Evolutionary conservation across 192 early-diverging fungal species (phyloP).

Genomic region (Coemansia sp.): DNA sequence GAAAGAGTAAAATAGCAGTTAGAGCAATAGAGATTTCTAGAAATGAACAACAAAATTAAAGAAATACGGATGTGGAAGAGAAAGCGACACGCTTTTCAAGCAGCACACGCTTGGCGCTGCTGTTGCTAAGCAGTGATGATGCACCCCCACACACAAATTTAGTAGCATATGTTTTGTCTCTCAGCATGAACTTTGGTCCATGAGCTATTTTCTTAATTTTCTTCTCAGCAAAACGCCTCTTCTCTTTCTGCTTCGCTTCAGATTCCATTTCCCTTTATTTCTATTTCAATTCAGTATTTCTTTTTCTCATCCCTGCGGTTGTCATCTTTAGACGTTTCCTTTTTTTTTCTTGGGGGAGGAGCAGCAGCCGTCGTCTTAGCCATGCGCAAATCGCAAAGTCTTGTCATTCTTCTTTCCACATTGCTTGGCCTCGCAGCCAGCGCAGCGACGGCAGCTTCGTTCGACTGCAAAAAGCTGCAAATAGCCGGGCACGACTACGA

Average conservation of each 20-base stretch:
- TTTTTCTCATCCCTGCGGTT: neutral
- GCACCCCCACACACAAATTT: too few species aligned
- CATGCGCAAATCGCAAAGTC: constrained; percentile 15
- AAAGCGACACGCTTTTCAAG: too few species aligned
- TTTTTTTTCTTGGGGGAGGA: constrained; percentile 23
- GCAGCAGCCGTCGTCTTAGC: constrained; percentile 34
- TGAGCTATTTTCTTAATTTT: neutral
- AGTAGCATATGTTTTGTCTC: neutral
- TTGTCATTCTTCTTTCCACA: constrained; percentile 1
- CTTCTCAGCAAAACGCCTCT: neutral
- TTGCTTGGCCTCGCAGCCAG: neutral
- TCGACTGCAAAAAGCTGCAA: constrained; percentile 50
- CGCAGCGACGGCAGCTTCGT: constrained; percentile 15
- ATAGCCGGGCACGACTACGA: constrained; percentile 43
- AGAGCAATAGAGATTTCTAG: too few species aligned
- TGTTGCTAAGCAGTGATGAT: too few species aligned
- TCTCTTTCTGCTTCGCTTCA: neutral
- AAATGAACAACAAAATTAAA: too few species aligned
- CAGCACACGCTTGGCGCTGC: too few species aligned
- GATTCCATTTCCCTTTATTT: neutral
- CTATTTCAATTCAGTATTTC: neutral
- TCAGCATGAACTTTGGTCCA: neutral
- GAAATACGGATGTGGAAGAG: too few species aligned
- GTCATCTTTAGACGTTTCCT: neutral
- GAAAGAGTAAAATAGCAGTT: too few species aligned